These are phyloP conservation scores for Fusarium compactum DNA, from an alignment of 2,329 filamentous ascomycete genomes.

Conservation along the genomic window DNA sequence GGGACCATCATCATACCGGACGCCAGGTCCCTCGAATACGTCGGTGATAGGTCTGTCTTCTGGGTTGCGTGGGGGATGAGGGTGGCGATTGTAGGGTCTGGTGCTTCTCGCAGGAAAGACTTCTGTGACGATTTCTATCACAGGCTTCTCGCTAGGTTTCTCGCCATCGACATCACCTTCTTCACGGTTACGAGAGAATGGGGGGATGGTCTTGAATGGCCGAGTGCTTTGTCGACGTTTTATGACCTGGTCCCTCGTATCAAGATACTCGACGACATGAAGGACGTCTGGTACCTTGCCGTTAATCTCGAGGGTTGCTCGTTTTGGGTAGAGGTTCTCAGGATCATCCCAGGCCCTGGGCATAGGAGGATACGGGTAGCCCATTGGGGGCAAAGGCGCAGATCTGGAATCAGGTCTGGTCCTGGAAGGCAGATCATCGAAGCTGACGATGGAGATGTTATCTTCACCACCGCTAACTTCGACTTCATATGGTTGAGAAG, in stretches of 20 bases:
- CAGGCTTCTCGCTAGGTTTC: constrained; percentile 39
- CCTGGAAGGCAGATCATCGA: constrained; percentile 33
- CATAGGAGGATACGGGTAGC: neutral
- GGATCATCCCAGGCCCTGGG: neutral
- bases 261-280: constrained; percentile 57
- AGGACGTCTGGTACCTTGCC: constrained; percentile 57
- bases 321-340: constrained; percentile 3
- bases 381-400: neutral
- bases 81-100: neutral
- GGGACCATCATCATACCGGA: constrained; percentile 46
- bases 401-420: neutral
- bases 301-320: constrained; percentile 45
- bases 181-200: constrained; percentile 31
- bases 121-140: constrained; percentile 60
- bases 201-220: constrained; percentile 54
- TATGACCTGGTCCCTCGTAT: constrained; percentile 49
- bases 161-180: constrained; percentile 36
- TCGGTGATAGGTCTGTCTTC: constrained; percentile 49
- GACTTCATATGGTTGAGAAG: constrained; percentile 24
- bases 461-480: constrained; percentile 28
- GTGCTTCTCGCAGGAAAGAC: constrained; percentile 47
- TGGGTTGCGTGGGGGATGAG: constrained; percentile 19
- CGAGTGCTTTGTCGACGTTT: constrained; percentile 55
- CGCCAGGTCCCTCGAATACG: constrained; percentile 42
- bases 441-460: constrained; percentile 41